Conservation (phyloP, 495 filamentous ascomycete genomes). For the Penicillium desertorum region DNA sequence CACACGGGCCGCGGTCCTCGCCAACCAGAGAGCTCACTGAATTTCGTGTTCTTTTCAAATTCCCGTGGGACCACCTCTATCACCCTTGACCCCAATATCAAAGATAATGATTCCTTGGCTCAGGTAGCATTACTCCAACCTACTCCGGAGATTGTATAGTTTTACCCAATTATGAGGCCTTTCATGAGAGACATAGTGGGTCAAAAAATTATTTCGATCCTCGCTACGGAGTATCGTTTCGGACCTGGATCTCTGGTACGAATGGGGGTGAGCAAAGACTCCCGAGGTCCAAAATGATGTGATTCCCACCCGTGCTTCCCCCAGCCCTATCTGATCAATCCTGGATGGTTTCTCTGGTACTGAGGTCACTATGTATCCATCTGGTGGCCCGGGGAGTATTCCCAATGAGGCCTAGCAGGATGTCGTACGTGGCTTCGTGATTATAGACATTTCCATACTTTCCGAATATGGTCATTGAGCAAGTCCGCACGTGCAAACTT, state of each 20-base stretch:
- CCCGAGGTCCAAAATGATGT: slow-evolving; percentile 1
- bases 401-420: not conserved
- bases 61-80: not conserved
- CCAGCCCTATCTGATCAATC: slow-evolving; percentile 5
- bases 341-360: not conserved
- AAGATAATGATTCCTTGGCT: not conserved
- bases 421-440: not conserved
- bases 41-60: not conserved
- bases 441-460: not conserved
- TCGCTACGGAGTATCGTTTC: slow-evolving; percentile 1
- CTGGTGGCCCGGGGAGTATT: not conserved
- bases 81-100: not conserved
- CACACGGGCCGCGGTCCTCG: not conserved
- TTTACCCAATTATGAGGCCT: slow-evolving; percentile 3
- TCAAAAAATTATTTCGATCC: not conserved
- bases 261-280: not conserved
- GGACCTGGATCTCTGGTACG: slow-evolving; percentile 8
- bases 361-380: not conserved
- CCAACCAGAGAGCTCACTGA: not conserved
- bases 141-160: not conserved
- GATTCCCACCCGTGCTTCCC: not conserved
- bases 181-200: slow-evolving; percentile 1
- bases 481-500: not conserved
- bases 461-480: not conserved
- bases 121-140: slow-evolving; percentile 2